A percentile compares a stretch with the other conserved stretches of the same genome.
Conservation (phyloP, 2,329 filamentous ascomycete genomes). For the Fusarium tupiense region DNA sequence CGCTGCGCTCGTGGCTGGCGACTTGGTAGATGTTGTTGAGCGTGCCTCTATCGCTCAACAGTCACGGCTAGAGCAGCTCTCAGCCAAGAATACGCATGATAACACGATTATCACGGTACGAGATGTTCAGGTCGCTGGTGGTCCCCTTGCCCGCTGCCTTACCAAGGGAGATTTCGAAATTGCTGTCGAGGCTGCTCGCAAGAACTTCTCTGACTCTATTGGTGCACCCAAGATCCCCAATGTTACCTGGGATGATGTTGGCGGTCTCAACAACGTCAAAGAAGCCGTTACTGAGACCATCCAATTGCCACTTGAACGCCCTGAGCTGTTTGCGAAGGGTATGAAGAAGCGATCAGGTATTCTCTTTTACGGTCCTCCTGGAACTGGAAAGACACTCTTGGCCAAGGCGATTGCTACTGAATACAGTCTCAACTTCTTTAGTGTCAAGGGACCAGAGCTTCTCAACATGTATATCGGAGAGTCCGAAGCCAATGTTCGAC, state of each 20-base stretch:
- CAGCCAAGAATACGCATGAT: slow-evolving; percentile 55
- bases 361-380: slow-evolving; percentile 89
- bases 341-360: slow-evolving; percentile 98
- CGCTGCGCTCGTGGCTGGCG: slow-evolving; percentile 91
- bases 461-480: slow-evolving; percentile 98
- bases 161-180: slow-evolving; percentile 86
- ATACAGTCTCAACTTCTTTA: slow-evolving; percentile 95
- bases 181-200: slow-evolving; percentile 94
- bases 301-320: slow-evolving; percentile 88
- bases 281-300: slow-evolving; percentile 98
- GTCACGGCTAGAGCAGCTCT: slow-evolving; percentile 78
- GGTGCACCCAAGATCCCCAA: slow-evolving; percentile 98
- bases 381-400: slow-evolving; percentile 91
- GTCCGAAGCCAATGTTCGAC: slow-evolving; percentile 89
- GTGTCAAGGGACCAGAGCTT: slow-evolving; percentile 89
- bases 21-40: slow-evolving; percentile 93
- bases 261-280: slow-evolving; percentile 92
- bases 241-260: slow-evolving; percentile 95
- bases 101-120: slow-evolving; percentile 68
- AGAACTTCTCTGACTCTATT: slow-evolving; percentile 98
- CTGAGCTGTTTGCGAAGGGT: slow-evolving; percentile 94
- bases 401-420: slow-evolving; percentile 94
- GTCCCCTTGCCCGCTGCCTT: slow-evolving; percentile 79
- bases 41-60: slow-evolving; percentile 82
- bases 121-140: slow-evolving; percentile 90